Conservation (phyloP, 306 rosid genomes). For the Heteromeles arbutifolia region DNA sequence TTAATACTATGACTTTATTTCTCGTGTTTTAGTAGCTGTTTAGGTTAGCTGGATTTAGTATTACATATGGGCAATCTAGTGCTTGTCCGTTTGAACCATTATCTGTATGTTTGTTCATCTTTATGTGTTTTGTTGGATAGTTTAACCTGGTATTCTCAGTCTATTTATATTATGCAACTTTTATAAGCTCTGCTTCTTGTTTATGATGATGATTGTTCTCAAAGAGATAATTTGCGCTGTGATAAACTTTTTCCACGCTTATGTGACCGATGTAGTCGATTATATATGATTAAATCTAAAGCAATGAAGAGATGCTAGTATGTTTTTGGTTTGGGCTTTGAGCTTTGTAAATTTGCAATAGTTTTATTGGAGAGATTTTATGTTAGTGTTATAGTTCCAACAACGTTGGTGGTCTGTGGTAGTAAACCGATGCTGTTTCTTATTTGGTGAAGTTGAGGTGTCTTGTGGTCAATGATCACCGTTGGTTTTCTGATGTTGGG, state of each 20-base stretch:
- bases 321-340: not conserved
- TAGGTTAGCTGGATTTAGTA: conserved; percentile 12
- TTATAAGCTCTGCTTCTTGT: not conserved
- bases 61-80: conserved; percentile 19
- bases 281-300: not conserved
- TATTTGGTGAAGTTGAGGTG: too few relatives aligned
- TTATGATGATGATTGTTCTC: not conserved
- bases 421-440: too few relatives aligned
- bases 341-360: not conserved
- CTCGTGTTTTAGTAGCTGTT: conserved; percentile 3
- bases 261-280: not conserved
- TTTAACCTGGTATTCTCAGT: conserved; percentile 5
- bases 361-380: not conserved
- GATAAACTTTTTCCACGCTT: not conserved
- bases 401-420: too few relatives aligned
- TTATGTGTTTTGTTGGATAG: conserved; percentile 14
- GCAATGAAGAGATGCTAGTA: not conserved
- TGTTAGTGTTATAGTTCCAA: not conserved
- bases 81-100: conserved; percentile 7
- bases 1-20: conserved; percentile 19
- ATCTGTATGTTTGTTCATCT: not conserved
- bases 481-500: too few relatives aligned
- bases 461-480: too few relatives aligned
- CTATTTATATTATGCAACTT: not conserved
- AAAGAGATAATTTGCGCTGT: not conserved